These are phyloP conservation scores for Tylopilus sp. DNA, from an alignment of 768 basidiomycete genomes.

Conservation along the genomic window DNA sequence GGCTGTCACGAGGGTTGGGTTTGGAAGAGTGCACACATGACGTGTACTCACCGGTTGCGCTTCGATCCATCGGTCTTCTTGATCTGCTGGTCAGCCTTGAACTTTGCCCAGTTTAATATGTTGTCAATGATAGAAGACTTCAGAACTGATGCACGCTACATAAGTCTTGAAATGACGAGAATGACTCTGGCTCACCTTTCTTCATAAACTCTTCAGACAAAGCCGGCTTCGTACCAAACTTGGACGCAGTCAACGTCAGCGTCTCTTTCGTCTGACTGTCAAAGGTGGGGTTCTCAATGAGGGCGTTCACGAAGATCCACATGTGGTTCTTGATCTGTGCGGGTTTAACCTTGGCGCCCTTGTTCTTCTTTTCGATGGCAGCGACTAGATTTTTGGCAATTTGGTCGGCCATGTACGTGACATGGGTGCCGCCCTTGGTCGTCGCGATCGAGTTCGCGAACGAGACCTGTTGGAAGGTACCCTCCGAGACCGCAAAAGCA, in stretches of 20 bases:
- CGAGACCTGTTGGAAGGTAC: conserved; percentile 89
- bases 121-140: conserved; percentile 91
- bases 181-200: conserved; percentile 60
- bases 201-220: conserved; percentile 94
- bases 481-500: conserved; percentile 92
- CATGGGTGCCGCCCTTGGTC: conserved; percentile 94
- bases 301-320: conserved; percentile 95
- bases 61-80: conserved; percentile 96
- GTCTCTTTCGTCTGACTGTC: conserved; percentile 99
- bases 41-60: conserved; percentile 63
- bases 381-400: conserved; percentile 81
- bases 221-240: conserved; percentile 85
- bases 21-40: background rate
- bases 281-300: conserved; percentile 97
- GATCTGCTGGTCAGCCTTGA: conserved; percentile 92
- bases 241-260: conserved; percentile 78
- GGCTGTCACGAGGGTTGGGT: conserved; percentile 40
- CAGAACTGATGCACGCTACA: conserved; percentile 47
- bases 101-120: conserved; percentile 93
- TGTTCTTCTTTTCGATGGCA: conserved; percentile 94
- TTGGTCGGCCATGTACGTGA: conserved; percentile 80
- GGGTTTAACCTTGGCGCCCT: conserved; percentile 89
- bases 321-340: conserved; percentile 96
- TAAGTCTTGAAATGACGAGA: conserved; percentile 2
- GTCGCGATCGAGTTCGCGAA: conserved; percentile 98